These are phyloP conservation scores for Beauveria australis DNA, from an alignment of 2,329 filamentous ascomycete genomes.

Conservation along the genomic window DNA sequence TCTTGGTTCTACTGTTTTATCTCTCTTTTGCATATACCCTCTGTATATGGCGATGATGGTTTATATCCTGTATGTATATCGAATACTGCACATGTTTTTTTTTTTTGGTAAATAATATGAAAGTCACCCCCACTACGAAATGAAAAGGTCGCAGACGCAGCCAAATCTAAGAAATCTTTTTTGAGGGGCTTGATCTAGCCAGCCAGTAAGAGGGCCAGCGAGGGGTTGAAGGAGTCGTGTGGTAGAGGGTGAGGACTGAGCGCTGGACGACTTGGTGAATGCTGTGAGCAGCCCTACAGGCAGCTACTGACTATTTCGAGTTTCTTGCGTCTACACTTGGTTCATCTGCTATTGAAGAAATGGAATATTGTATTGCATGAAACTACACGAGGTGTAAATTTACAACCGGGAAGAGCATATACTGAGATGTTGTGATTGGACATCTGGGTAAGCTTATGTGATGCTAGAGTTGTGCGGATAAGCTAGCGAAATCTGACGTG, in stretches of 20 bases:
- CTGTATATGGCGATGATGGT: constrained; percentile 3
- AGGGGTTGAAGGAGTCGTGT: too few species aligned
- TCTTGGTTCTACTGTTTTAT: neutral
- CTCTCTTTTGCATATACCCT: constrained; percentile 11
- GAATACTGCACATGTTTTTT: neutral
- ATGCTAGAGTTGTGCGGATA: neutral
- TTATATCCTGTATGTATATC: constrained; percentile 1
- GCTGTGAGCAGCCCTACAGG: too few species aligned
- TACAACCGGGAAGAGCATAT: neutral
- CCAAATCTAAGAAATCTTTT: too few species aligned
- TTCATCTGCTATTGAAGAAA: too few species aligned
- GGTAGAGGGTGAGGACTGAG: neutral
- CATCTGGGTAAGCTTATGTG: neutral
- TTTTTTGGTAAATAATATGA: neutral
- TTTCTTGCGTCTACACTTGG: too few species aligned
- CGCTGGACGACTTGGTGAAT: neutral
- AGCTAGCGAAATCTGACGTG: neutral
- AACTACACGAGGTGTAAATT: too few species aligned
- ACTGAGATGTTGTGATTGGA: neutral
- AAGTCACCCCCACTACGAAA: neutral
- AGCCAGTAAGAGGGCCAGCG: too few species aligned
- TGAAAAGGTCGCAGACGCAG: too few species aligned
- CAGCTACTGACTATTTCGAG: too few species aligned
- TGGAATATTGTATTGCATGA: too few species aligned
- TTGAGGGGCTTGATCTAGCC: too few species aligned